Percentiles rank a stretch among this genome's conserved stretches.
These are phyloP conservation scores for Clarireedia monteithiana DNA, from an alignment of 2,329 filamentous ascomycete species.

Conservation along the genomic window DNA sequence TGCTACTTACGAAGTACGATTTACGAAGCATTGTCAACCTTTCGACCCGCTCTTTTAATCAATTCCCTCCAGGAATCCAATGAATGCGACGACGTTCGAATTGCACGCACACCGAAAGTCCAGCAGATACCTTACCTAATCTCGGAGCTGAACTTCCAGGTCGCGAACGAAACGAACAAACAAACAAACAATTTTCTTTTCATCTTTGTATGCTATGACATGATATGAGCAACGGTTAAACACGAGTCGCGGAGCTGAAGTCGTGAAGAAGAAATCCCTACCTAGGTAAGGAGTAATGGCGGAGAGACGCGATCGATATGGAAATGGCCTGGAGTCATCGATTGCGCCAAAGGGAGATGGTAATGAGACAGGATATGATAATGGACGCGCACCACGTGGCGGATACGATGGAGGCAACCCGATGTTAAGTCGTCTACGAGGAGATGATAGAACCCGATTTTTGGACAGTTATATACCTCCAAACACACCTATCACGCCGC, in stretches of 20 bases:
- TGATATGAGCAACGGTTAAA: constrained; percentile 7
- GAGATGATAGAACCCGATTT: neutral
- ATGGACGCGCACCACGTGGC: constrained; percentile 2
- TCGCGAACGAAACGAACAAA: too few species aligned
- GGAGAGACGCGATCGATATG: constrained; percentile 7
- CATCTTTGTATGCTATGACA: neutral
- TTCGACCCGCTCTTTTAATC: neutral
- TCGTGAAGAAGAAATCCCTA: constrained; percentile 7
- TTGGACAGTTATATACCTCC: neutral
- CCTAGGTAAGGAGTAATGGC: constrained; percentile 8
- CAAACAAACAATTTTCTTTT: too few species aligned
- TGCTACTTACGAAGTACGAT: neutral
- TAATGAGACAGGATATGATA: constrained; percentile 7
- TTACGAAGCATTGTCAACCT: neutral
- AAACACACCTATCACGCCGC: constrained; percentile 7
- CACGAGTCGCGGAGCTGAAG: constrained; percentile 5
- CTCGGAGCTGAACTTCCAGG: too few species aligned
- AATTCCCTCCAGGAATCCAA: neutral
- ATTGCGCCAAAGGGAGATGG: constrained; percentile 2
- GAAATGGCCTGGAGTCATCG: neutral
- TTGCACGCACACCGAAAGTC: too few species aligned
- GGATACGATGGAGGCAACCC: constrained; percentile 1
- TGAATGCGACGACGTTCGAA: too few species aligned
- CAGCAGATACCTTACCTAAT: too few species aligned
- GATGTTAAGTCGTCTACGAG: neutral